Evolutionary conservation across 495 filamentous ascomycete species (phyloP), one percentile per base, ranked within the genome.

Genomic region (Tuber brumale): DNA sequence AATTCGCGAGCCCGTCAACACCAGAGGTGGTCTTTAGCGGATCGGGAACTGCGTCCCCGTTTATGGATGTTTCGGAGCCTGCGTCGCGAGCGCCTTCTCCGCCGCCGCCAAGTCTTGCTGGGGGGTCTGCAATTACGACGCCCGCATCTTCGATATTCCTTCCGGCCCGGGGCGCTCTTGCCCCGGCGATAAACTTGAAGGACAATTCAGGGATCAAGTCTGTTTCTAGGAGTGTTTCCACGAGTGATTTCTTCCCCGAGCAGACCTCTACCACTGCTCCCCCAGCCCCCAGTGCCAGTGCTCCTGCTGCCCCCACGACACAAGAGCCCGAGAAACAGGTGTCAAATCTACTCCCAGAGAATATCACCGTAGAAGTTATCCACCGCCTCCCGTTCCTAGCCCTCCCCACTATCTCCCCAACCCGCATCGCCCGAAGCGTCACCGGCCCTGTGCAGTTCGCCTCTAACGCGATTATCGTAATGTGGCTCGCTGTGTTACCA

Each of bases 131-230:
- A 69, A 51, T 70, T 42, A 77, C 76, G 2, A 79, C 78, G 45
- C 77, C 78, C n/a, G 45, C 77, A 70, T 80, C 78, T 9, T 80
- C 78, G n/a, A 70, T 73, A 71, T 27, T 75, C 12, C 39, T 80
- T 23, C 41, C 43, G 12, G 70, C 75, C 10, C 57, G 57, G 57
- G 57, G 57, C 18, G 1, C 27, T 66, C 75, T 78, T 46, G 77
- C 75, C 31, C 77, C 78, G 3, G 71, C 78, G 41, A 80, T 80
- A 27, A 45, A 71, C 39, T 79, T 80, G 23, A 79, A 46, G 73
- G 70, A 48, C 72, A 77, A 70, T 51, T 69, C 77, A 21, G 31
- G 73, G 41, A 37, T 42, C 37, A 72, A 77, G 45, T 51, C 78
- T 23, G 61, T 79, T 48, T 27, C 19, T 4, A 45, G 70, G 37